Conservation (phyloP, 345 rosid species). For the Eucalyptus regnans region DNA sequence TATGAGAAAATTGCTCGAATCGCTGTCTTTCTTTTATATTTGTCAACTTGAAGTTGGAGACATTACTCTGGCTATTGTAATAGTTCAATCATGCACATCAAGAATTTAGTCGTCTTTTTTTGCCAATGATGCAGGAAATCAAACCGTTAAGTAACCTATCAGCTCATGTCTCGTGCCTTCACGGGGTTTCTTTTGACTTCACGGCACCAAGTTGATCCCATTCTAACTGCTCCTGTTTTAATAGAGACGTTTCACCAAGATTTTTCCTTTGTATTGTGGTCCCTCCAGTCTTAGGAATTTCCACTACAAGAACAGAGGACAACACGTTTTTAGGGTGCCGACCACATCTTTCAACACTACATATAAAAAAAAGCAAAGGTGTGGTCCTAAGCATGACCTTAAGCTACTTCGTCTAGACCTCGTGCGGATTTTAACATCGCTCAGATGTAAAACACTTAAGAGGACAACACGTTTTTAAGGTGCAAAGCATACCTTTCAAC, state of each 20-base stretch:
- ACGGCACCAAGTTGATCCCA: background rate
- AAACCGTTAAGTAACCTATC: background rate
- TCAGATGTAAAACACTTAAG: too few relatives aligned
- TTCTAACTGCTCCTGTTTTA: background rate
- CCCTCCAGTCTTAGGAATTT: background rate
- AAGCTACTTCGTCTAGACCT: too few relatives aligned
- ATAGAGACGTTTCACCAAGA: background rate
- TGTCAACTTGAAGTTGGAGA: background rate
- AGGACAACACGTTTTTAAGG: background rate
- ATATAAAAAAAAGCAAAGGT: background rate
- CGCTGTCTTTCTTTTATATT: background rate
- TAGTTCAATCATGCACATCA: background rate
- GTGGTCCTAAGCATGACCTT: background rate
- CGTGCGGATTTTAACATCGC: too few relatives aligned
- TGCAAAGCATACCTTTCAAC: background rate
- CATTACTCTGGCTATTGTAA: background rate
- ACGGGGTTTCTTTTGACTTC: background rate
- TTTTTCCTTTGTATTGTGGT: background rate
- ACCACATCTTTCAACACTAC: background rate
- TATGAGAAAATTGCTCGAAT: background rate
- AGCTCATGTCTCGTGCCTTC: background rate
- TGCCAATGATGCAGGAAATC: background rate
- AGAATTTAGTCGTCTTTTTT: background rate
- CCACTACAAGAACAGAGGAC: background rate
- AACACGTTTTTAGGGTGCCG: background rate